Percentiles rank a stretch among this genome's conserved stretches.
Evolutionary conservation across 139 green algal species (phyloP).

Genomic region (Chlorella sp.): DNA sequence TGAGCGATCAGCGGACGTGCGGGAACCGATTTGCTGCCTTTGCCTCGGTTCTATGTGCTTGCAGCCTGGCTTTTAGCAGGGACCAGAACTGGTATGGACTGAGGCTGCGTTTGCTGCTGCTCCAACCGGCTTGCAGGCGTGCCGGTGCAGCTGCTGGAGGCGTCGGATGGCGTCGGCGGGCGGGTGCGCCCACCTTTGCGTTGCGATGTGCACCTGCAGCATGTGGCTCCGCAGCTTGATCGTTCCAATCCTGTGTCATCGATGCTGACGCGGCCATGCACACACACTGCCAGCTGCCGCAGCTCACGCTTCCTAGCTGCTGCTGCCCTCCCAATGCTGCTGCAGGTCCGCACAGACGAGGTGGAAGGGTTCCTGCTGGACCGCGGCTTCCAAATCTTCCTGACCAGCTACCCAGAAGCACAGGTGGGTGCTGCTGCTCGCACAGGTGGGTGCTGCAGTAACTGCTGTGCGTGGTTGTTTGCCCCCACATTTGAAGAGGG

Average conservation of each 20-base stretch:
- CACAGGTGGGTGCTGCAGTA: neutral
- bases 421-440: constrained; percentile 3
- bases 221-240: neutral
- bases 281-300: too few species aligned
- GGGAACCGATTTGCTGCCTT: neutral
- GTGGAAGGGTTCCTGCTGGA: constrained; percentile 96
- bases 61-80: neutral
- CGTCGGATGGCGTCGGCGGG: constrained; percentile 89
- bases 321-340: neutral
- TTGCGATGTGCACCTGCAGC: neutral
- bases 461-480: neutral
- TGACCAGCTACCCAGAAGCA: constrained; percentile 75
- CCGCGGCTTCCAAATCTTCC: constrained; percentile 98
- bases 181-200: constrained; percentile 53
- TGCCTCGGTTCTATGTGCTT: neutral
- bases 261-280: neutral
- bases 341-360: constrained; percentile 78
- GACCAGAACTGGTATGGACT: neutral
- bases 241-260: neutral
- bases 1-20: neutral
- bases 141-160: constrained; percentile 78
- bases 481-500: too few species aligned
- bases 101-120: neutral
- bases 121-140: constrained; percentile 35
- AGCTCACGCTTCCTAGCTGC: neutral